Percentiles rank a stretch among this genome's conserved stretches.
phyloP scores from a whole-genome alignment of 352 stramenopile species.

The Phytophthora citrophthora region DNA sequence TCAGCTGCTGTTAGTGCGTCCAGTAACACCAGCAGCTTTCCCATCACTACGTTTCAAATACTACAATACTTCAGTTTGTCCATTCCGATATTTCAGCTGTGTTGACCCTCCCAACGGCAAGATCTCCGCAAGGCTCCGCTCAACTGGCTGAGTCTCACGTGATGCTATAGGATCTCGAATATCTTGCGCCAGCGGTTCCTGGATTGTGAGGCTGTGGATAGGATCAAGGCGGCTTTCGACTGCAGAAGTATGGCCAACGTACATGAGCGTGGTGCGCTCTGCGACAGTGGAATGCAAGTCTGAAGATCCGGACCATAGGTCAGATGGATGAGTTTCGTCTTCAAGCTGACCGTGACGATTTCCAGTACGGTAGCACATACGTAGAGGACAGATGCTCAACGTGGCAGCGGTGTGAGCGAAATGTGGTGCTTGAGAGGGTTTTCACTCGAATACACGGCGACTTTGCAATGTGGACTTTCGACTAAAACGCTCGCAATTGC shows the following conservation, averaged over 20 bases:
- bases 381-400: constrained; percentile 10
- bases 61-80: constrained; percentile 8
- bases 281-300: constrained; percentile 12
- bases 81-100: constrained; percentile 14
- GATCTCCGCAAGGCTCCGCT: background rate
- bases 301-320: constrained; percentile 20
- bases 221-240: constrained; percentile 3
- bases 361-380: constrained; percentile 9
- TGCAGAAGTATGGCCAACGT: constrained; percentile 12
- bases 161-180: background rate
- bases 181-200: constrained; percentile 14
- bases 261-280: constrained; percentile 6
- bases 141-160: constrained; percentile 15
- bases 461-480: constrained; percentile 13
- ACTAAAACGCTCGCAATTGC: constrained; percentile 22
- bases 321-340: constrained; percentile 6
- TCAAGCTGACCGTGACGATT: constrained; percentile 6
- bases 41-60: constrained; percentile 13
- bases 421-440: constrained; percentile 2
- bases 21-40: background rate
- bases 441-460: constrained; percentile 2
- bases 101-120: background rate
- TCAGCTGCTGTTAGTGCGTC: constrained; percentile 2
- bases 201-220: constrained; percentile 5
- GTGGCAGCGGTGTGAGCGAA: background rate